A percentile compares a stretch with the other conserved stretches of the same genome.
These are phyloP conservation scores for Fibroporia radiculosa DNA, from an alignment of 768 basidiomycete genomes.

Conservation along the genomic window DNA sequence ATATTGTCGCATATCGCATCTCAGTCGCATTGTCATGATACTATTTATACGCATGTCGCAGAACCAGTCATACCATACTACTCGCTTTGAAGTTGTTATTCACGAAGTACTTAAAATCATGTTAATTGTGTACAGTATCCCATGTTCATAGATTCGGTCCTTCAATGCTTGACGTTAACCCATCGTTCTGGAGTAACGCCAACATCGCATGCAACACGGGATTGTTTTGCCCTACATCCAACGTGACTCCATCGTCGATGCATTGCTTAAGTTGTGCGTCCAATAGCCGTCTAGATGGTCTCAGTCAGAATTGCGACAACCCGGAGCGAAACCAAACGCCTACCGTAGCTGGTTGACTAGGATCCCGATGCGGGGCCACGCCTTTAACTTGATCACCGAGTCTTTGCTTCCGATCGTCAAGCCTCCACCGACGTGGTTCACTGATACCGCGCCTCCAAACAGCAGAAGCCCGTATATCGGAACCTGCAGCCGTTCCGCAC, in stretches of 20 bases:
- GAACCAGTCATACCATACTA: not conserved
- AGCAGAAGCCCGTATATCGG: slow-evolving; percentile 81
- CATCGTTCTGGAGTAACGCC: slow-evolving; percentile 32
- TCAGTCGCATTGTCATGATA: not conserved
- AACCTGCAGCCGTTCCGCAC: slow-evolving; percentile 36
- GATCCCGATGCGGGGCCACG: slow-evolving; percentile 88
- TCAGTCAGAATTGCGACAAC: not conserved
- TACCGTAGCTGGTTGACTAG: slow-evolving; percentile 82
- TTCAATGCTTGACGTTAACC: slow-evolving; percentile 14
- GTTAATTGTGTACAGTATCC: not conserved
- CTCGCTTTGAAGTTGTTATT: not conserved
- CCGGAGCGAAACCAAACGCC: slow-evolving; percentile 8
- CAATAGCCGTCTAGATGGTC: slow-evolving; percentile 46
- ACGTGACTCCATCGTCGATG: slow-evolving; percentile 53
- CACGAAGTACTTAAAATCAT: not conserved
- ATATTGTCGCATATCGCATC: no score
- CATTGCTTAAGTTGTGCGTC: slow-evolving; percentile 58
- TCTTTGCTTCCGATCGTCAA: slow-evolving; percentile 52
- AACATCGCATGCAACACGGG: slow-evolving; percentile 43
- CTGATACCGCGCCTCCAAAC: slow-evolving; percentile 72
- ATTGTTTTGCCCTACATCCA: slow-evolving; percentile 37
- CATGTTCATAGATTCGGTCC: not conserved
- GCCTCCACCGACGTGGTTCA: slow-evolving; percentile 79
- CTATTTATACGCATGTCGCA: not conserved
- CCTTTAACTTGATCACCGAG: slow-evolving; percentile 53